Evolutionary conservation across 352 stramenopile species (phyloP), one percentile per base, ranked within the genome.

Genomic region (Phytophthora constricta): DNA sequence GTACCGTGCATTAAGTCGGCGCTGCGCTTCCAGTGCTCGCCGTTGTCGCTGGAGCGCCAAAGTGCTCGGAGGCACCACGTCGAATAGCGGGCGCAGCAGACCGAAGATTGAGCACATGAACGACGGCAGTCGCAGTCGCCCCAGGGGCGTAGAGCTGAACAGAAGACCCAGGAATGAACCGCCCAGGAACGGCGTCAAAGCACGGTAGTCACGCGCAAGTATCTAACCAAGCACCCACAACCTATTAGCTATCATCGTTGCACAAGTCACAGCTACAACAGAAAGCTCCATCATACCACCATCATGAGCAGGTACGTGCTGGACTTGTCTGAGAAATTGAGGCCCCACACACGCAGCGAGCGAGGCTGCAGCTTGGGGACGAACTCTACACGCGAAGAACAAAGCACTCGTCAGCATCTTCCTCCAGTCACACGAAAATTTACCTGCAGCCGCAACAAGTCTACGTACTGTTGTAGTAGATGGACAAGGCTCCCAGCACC

Each of bases 301-400:
- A 87, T 52, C 20, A 92, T 68, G 39, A 96, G 70, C 54, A 92
- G 47, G 54, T 93, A 93, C 7, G 82, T 91, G 41, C 64, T 86
- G 23, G 85, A 91, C 31, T 96, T 96, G 61, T 96, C 88, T 23
- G 88, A 94, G 37, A 96, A 92, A 60, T 92, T 70, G 39, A 96
- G 53, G 0, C 86, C 81, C 45, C 82, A 71, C n/a, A 90, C 62
- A 51, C 76, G 87, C 47, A 86, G 78, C 20, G 73, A 77, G 20
- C 82, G 79, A 10, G 86, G 86, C 43, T 90, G 76, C 48, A 96
- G 65, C 53, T 90, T 87, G 1, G 88, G 88, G 41, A 96, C 74
- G 75, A 80, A 93, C 53, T 84, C 88, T 96, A 39, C n/a, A 25
- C 45, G 25, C 41, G 33, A 67, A 4, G 48, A 19, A 47, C 49